phyloP scores from a whole-genome alignment of 306 rosid species.

The Canavalia gladiata region DNA sequence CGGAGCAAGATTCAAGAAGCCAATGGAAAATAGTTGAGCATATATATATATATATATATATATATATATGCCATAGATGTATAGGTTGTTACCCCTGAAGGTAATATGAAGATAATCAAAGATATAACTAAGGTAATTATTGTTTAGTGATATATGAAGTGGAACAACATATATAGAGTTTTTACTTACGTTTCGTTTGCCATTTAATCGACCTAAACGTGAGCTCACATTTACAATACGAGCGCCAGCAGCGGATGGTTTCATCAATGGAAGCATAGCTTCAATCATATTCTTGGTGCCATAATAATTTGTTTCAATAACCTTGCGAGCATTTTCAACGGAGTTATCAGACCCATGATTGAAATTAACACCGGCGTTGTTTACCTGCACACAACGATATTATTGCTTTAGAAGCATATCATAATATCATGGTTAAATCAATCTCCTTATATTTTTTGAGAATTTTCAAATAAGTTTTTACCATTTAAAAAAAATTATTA shows the following conservation, averaged over 20 bases:
- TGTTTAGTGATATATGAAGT: background rate
- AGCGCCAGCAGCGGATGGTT: conserved; percentile 75
- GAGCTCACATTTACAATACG: conserved; percentile 92
- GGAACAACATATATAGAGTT: background rate
- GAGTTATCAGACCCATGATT: conserved; percentile 75
- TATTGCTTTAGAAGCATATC: conserved; percentile 18
- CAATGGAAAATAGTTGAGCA: no score
- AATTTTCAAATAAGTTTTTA: background rate
- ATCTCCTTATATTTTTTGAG: background rate
- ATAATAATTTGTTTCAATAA: conserved; percentile 77
- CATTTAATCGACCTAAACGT: conserved; percentile 74
- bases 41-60: no score
- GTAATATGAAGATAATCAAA: no score
- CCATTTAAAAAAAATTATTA: background rate
- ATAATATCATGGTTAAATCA: background rate
- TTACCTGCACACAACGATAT: conserved; percentile 63
- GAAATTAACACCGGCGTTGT: conserved; percentile 89
- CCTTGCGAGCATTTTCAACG: conserved; percentile 67
- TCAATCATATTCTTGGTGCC: conserved; percentile 85
- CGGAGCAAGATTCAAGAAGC: no score
- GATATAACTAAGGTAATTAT: no score
- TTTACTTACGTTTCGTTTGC: conserved; percentile 80
- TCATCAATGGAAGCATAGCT: conserved; percentile 93
- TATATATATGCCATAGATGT: no score
- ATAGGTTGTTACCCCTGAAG: no score